Evolutionary conservation across 2,329 filamentous ascomycete genomes (phyloP), one percentile per base, ranked within the genome.

Genomic region (Mollisia scopiformis): DNA sequence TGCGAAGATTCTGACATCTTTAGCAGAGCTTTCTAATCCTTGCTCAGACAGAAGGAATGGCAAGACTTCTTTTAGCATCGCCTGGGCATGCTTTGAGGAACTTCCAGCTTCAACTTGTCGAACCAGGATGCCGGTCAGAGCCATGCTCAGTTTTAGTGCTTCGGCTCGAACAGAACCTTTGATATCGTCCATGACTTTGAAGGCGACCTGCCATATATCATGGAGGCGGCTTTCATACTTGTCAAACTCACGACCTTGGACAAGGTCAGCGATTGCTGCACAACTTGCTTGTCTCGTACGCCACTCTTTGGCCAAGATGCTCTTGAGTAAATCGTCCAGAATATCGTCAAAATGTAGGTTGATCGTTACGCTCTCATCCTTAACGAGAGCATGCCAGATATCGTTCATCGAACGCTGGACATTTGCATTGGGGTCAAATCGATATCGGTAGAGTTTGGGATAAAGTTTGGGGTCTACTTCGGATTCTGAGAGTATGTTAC

Each of bases 321-420:
- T 96, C 68, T 88, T 88, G 31, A 99, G 80, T 6, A 98, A 79
- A 72, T 99, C 95, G 10, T 88, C 82, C 80, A 99, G 89, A 69
- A 99, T 98, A 8, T 86, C 86, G 66, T 96, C 90, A 71, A 98
- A 97, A 75, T 98, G 84, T 19, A 82, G 80, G 65, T 95, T 88
- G 46, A 98, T 85, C 0, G 90, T 91, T 0, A 84, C 82, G 19
- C 86, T 88, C 1, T 92, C 85, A 68, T 98, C 93, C 72, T 96
- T 96, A 57, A 98, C 93, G n/a, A 99, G 79, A 0, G 94, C 89
- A 70, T 91, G 93, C 95, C 95, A 99, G 66, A 99, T 98, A 64
- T 96, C 92, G 59, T 96, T 93, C 95, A 99, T 99, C 0, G 94
- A 97, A 51, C 88, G 84, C 73, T 94, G 92, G 13, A 98, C 95